A percentile compares a stretch with the other conserved stretches of the same genome.
These are phyloP conservation scores for Penicillium sp. DNA, from an alignment of 2,329 filamentous ascomycete genomes.

Conservation along the genomic window DNA sequence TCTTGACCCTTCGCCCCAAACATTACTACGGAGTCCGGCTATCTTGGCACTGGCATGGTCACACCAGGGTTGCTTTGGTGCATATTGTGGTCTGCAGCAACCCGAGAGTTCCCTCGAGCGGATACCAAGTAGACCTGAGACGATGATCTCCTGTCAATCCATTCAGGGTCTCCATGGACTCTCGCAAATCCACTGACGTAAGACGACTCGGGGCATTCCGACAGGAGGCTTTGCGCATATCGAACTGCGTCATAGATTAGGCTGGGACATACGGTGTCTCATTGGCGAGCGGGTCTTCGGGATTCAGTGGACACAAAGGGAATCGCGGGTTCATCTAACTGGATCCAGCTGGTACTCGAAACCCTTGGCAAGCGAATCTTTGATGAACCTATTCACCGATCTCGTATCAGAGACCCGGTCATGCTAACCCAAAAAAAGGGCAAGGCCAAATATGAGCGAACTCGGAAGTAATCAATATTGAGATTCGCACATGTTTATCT, in stretches of 20 bases:
- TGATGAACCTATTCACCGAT: neutral
- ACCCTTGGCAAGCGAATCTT: constrained; percentile 1
- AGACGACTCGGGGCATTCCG: constrained; percentile 17
- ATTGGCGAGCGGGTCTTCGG: constrained; percentile 8
- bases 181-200: constrained; percentile 14
- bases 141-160: constrained; percentile 17
- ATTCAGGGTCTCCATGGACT: neutral
- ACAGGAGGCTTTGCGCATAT: constrained; percentile 5
- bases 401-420: neutral
- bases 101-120: neutral
- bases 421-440: neutral
- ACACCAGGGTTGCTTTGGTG: constrained; percentile 1
- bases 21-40: neutral
- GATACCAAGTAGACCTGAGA: constrained; percentile 12
- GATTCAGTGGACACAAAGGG: neutral
- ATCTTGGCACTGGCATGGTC: neutral
- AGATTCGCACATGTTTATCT: neutral
- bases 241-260: constrained; percentile 12
- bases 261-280: neutral
- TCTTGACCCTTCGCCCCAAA: neutral
- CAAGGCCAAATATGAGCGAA: neutral
- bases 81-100: neutral
- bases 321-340: neutral
- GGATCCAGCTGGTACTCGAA: neutral
- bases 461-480: neutral